These are phyloP conservation scores for Bonia amplexicaulis DNA, from an alignment of 176 grass and related monocot genomes.

Conservation along the genomic window DNA sequence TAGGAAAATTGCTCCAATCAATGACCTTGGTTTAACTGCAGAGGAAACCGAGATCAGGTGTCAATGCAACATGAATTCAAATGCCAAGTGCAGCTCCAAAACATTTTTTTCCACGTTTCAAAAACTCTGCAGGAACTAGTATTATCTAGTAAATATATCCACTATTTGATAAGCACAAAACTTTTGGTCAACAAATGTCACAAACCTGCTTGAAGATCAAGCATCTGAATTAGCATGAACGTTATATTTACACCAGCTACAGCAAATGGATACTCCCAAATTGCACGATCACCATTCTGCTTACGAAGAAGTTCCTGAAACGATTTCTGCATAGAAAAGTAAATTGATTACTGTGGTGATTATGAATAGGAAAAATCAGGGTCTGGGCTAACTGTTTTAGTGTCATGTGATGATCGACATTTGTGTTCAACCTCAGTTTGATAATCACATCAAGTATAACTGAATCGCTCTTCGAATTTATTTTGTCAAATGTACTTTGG, in stretches of 20 bases:
- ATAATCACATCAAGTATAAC: neutral
- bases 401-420: neutral
- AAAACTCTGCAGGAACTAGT: constrained; percentile 15
- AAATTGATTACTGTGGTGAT: neutral
- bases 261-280: constrained; percentile 99
- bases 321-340: constrained; percentile 54
- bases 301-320: constrained; percentile 87
- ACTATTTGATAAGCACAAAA: neutral
- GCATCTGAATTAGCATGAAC: constrained; percentile 97
- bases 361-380: neutral
- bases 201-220: constrained; percentile 92
- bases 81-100: neutral
- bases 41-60: neutral
- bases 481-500: neutral
- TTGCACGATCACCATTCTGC: constrained; percentile 79
- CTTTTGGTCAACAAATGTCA: neutral
- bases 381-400: neutral
- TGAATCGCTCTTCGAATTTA: neutral
- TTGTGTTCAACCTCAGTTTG: neutral
- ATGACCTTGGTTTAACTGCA: constrained; percentile 90
- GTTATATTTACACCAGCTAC: constrained; percentile 97
- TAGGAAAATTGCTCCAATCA: constrained; percentile 90
- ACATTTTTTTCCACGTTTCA: neutral
- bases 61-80: constrained; percentile 30
- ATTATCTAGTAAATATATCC: neutral